These are phyloP conservation scores for Inga oerstediana DNA, from an alignment of 306 rosid species.

Conservation along the genomic window DNA sequence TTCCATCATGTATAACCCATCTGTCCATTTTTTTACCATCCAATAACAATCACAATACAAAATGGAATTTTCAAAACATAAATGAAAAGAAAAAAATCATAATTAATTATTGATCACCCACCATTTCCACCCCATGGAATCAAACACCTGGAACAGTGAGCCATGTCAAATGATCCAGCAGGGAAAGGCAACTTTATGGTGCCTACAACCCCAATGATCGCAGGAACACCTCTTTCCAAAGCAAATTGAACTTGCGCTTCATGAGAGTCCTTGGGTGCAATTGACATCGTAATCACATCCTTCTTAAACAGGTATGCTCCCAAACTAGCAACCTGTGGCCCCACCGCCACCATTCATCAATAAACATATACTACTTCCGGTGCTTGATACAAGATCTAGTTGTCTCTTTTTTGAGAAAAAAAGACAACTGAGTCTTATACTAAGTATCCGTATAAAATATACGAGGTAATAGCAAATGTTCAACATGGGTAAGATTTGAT, in stretches of 20 bases:
- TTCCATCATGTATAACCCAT: slow-evolving; percentile 64
- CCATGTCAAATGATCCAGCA: slow-evolving; percentile 61
- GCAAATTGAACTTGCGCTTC: slow-evolving; percentile 74
- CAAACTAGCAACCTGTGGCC: slow-evolving; percentile 57
- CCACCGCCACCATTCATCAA: slow-evolving; percentile 6
- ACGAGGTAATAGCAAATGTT: not conserved
- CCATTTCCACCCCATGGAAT: slow-evolving; percentile 61
- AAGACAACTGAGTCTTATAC: too few species aligned
- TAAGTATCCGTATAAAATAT: not conserved
- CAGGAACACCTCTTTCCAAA: slow-evolving; percentile 67
- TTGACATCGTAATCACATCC: slow-evolving; percentile 58
- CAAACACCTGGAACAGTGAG: slow-evolving; percentile 66
- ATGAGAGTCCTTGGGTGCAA: slow-evolving; percentile 65
- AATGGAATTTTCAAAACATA: not conserved
- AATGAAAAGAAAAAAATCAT: not conserved
- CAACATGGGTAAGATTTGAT: too few species aligned
- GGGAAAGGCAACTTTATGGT: slow-evolving; percentile 59
- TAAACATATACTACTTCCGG: not conserved
- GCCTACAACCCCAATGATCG: slow-evolving; percentile 60
- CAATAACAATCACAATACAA: not conserved
- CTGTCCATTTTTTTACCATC: not conserved
- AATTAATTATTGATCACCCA: slow-evolving; percentile 23
- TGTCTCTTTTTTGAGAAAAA: too few species aligned
- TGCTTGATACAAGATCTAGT: too few species aligned
- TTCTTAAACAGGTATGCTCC: slow-evolving; percentile 58